Evolutionary conservation across 352 stramenopile genomes (phyloP).

Genomic region (Phytophthora syringae): DNA sequence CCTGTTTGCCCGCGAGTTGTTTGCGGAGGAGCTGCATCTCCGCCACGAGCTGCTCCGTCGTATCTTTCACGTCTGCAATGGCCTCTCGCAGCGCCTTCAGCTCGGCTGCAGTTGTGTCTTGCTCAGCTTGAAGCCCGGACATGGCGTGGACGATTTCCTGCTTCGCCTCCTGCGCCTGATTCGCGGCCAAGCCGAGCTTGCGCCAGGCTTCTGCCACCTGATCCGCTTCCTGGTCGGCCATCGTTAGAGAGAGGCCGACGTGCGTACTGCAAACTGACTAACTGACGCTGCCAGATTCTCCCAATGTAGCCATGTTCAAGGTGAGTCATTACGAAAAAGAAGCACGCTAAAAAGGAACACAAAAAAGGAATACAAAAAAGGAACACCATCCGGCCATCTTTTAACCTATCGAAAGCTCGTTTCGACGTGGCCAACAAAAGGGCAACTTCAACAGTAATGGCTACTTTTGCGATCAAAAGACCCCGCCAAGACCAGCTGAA

Average conservation of each 20-base stretch:
- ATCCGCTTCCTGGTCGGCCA: neutral
- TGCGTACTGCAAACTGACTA: too few species aligned
- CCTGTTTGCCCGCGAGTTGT: neutral
- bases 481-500: too few species aligned
- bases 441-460: neutral
- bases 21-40: neutral
- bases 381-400: too few species aligned
- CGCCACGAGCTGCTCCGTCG: neutral
- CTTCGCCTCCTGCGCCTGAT: neutral
- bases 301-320: neutral
- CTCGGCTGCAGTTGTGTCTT: neutral
- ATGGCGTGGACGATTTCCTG: neutral
- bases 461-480: too few species aligned
- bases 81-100: neutral
- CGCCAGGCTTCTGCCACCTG: neutral
- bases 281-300: neutral
- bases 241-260: too few species aligned
- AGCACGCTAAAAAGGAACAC: too few species aligned
- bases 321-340: neutral
- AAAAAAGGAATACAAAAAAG: too few species aligned
- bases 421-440: too few species aligned
- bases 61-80: neutral
- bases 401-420: too few species aligned
- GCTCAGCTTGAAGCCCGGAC: neutral
- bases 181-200: too few species aligned